Evolutionary conservation across 805 yeast species (phyloP).

Genomic region (Barnettozyma pratensis): DNA sequence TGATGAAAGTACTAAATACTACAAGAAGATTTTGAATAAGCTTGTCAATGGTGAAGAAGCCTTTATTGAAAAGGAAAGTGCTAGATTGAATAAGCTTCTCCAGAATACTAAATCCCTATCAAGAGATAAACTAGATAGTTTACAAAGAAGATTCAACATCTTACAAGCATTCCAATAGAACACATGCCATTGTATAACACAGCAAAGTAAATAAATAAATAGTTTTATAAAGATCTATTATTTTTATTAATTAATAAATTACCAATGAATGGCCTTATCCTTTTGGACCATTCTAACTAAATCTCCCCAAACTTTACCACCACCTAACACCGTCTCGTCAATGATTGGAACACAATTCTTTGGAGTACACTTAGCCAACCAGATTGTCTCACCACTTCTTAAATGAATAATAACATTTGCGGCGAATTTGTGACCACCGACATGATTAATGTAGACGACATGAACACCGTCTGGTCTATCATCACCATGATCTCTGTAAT

Average conservation of each 20-base stretch:
- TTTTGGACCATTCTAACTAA: conserved; percentile 56
- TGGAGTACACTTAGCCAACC: conserved; percentile 88
- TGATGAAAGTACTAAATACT: conserved; percentile 35
- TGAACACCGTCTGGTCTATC: conserved; percentile 67
- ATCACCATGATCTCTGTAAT: conserved; percentile 75
- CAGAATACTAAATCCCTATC: conserved; percentile 29
- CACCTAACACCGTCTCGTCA: conserved; percentile 65
- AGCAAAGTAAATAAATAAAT: too few relatives aligned
- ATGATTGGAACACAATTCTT: conserved; percentile 66
- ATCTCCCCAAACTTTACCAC: conserved; percentile 67
- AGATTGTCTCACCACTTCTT: conserved; percentile 67
- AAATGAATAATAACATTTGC: conserved; percentile 82
- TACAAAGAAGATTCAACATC: conserved; percentile 46
- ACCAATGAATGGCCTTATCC: conserved; percentile 52
- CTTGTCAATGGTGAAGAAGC: conserved; percentile 38
- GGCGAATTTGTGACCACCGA: conserved; percentile 94
- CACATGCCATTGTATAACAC: too few relatives aligned
- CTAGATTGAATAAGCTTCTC: conserved; percentile 40
- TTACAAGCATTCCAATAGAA: conserved; percentile 24
- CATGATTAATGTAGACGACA: conserved; percentile 73
- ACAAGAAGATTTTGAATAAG: conserved; percentile 41
- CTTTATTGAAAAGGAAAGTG: conserved; percentile 37
- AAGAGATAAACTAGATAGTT: conserved; percentile 39
- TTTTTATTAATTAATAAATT: background rate
- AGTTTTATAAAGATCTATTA: too few relatives aligned